A percentile compares a stretch with the other conserved stretches of the same genome.
Evolutionary conservation across 768 basidiomycete species (phyloP).

Genomic region (Pholiota conissans): DNA sequence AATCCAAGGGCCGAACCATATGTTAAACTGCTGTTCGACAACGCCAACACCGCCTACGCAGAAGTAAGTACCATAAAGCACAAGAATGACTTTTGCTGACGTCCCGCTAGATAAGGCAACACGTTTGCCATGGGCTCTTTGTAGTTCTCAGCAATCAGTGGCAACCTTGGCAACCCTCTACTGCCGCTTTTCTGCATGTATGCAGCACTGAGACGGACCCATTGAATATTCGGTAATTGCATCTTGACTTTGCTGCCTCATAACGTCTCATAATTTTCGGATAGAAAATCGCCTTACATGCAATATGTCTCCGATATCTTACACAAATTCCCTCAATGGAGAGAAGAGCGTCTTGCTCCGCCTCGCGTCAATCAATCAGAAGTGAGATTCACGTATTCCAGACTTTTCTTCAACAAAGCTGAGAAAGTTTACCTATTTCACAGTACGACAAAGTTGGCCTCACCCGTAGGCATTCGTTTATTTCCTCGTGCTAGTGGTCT

Average conservation of each 20-base stretch:
- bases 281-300: conserved; percentile 57
- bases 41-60: conserved; percentile 80
- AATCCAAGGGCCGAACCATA: conserved; percentile 67
- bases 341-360: conserved; percentile 76
- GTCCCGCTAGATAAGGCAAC: conserved; percentile 56
- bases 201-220: conserved; percentile 56
- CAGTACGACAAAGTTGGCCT: conserved; percentile 88
- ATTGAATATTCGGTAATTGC: conserved; percentile 54
- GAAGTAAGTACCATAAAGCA: conserved; percentile 50
- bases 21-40: conserved; percentile 68
- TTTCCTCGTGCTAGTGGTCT: neutral
- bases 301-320: conserved; percentile 57
- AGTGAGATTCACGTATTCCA: conserved; percentile 28
- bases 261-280: conserved; percentile 7
- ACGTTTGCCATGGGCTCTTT: conserved; percentile 67
- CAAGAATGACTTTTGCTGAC: neutral
- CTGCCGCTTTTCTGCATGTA: conserved; percentile 52
- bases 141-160: conserved; percentile 60
- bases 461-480: conserved; percentile 54
- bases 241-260: neutral
- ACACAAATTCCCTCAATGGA: conserved; percentile 64
- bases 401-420: neutral
- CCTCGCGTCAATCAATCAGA: conserved; percentile 85
- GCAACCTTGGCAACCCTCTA: conserved; percentile 64
- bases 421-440: neutral